Percentiles rank a stretch among this genome's conserved stretches.
These are phyloP conservation scores for Drechslerella stenobrocha DNA, from an alignment of 2,329 filamentous ascomycete species.

Conservation along the genomic window DNA sequence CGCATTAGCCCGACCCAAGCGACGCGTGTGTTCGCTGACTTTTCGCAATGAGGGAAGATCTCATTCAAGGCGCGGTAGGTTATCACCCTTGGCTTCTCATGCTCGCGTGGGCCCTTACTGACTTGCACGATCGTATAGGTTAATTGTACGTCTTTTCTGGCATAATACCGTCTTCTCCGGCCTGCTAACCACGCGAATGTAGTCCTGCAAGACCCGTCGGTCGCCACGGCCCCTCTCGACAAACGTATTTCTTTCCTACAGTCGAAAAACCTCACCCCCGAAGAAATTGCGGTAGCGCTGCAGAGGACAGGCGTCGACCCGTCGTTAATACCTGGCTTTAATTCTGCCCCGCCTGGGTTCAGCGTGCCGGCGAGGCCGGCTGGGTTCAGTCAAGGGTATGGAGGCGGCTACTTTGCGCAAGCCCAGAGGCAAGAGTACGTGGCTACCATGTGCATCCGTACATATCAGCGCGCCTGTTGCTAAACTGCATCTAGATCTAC, in stretches of 20 bases:
- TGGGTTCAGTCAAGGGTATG: conserved; percentile 56
- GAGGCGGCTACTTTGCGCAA: conserved; percentile 35
- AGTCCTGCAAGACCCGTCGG: conserved; percentile 94
- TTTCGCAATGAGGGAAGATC: conserved; percentile 45
- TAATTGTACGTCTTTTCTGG: conserved; percentile 22
- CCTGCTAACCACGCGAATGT: conserved; percentile 25
- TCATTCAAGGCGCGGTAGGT: conserved; percentile 47
- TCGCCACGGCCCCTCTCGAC: conserved; percentile 84
- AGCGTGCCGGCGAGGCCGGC: conserved; percentile 58
- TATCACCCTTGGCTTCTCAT: background rate
- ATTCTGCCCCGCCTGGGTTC: conserved; percentile 58
- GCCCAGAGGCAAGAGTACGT: conserved; percentile 45
- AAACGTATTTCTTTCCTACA: conserved; percentile 90
- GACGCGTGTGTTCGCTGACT: conserved; percentile 23
- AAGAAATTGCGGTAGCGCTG: conserved; percentile 86
- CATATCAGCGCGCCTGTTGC: background rate
- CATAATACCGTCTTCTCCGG: background rate
- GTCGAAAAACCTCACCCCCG: conserved; percentile 94
- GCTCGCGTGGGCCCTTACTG: conserved; percentile 1
- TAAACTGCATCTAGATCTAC: conserved; percentile 44
- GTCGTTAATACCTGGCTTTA: conserved; percentile 57
- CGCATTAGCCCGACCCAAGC: conserved; percentile 8
- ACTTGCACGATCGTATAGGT: conserved; percentile 16
- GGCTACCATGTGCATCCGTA: background rate
- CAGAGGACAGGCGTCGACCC: conserved; percentile 70